Evolutionary conservation across 176 grass and related monocot genomes (phyloP).

Genomic region (Musa schizocarpa): DNA sequence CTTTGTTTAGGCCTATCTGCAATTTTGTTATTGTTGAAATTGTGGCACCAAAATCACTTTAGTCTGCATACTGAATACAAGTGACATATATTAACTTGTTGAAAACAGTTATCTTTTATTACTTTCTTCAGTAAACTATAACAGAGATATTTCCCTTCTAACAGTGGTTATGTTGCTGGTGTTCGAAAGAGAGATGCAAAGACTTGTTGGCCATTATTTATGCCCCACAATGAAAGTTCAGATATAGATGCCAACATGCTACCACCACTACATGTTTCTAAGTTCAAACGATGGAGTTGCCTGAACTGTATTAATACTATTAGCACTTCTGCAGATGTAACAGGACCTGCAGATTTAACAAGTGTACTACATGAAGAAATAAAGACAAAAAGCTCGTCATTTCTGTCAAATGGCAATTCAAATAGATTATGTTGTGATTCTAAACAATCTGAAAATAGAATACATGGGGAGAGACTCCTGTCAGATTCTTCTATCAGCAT

Average conservation of each 20-base stretch:
- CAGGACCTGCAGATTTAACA: not conserved
- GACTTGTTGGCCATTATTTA: slow-evolving; percentile 15
- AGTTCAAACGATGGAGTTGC: slow-evolving; percentile 18
- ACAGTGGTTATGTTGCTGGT: slow-evolving; percentile 15
- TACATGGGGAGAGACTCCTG: not conserved
- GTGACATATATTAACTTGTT: not conserved
- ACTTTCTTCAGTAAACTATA: not conserved
- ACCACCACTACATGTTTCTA: slow-evolving; percentile 4
- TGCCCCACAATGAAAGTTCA: not conserved
- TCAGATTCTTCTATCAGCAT: not conserved
- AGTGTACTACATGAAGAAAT: not conserved
- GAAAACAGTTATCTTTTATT: not conserved
- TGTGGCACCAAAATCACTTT: not conserved
- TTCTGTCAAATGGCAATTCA: not conserved
- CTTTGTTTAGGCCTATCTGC: too few relatives aligned
- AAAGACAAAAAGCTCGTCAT: not conserved
- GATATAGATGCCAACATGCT: not conserved
- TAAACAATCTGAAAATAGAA: not conserved
- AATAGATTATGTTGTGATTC: not conserved
- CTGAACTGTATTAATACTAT: slow-evolving; percentile 5
- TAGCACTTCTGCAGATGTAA: not conserved
- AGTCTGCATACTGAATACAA: not conserved
- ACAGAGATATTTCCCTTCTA: not conserved
- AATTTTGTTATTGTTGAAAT: not conserved
- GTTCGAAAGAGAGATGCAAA: slow-evolving; percentile 14